Conservation (phyloP, 2,329 filamentous ascomycete genomes). For the Stachybotrys chartarum region DNA sequence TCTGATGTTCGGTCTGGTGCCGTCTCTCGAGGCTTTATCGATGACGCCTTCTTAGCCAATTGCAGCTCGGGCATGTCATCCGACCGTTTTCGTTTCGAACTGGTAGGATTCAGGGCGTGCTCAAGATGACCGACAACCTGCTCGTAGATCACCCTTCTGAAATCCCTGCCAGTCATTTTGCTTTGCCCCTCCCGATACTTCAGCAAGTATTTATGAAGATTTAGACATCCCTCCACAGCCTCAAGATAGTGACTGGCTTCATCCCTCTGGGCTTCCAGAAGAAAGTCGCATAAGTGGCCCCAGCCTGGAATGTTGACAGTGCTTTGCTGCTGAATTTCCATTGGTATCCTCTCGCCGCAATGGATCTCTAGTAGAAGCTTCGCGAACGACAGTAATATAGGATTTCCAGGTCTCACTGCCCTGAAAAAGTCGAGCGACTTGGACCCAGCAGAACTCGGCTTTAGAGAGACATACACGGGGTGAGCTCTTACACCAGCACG, state of each 20-base stretch:
- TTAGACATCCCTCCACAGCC: constrained; percentile 3
- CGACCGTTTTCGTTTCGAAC: constrained; percentile 2
- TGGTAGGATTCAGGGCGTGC: constrained; percentile 2
- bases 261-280: constrained; percentile 2
- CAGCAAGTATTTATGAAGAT: constrained; percentile 1
- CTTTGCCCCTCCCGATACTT: not conserved
- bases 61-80: not conserved
- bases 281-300: constrained; percentile 2
- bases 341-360: constrained; percentile 2
- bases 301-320: constrained; percentile 1
- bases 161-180: not conserved
- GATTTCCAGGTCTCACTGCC: constrained; percentile 2
- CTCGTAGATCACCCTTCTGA: constrained; percentile 4
- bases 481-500: not conserved
- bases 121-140: constrained; percentile 4
- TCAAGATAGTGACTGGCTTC: constrained; percentile 4
- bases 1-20: not conserved
- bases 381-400: constrained; percentile 3
- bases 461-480: not conserved
- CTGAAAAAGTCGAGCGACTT: not conserved
- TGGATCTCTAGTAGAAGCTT: constrained; percentile 4
- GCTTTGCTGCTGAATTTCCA: not conserved
- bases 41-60: not conserved
- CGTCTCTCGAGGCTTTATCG: not conserved
- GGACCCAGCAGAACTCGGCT: not conserved